Evolutionary conservation across 805 yeast species (phyloP).

Genomic region (Suhomyces vadensis): DNA sequence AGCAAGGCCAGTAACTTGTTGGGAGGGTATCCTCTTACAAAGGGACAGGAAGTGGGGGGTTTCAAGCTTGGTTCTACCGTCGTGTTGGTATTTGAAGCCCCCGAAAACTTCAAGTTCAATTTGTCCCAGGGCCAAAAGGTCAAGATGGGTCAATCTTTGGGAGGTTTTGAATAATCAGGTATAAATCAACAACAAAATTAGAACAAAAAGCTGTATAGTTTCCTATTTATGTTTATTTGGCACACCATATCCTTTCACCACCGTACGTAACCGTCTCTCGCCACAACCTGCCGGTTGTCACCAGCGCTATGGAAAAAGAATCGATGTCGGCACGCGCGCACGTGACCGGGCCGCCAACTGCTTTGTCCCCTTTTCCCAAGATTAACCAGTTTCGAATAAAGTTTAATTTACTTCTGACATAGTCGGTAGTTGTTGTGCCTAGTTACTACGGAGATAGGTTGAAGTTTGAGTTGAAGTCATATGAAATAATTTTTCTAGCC

Average conservation of each 20-base stretch:
- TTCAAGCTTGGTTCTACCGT: constrained; percentile 95
- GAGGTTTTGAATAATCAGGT: constrained; percentile 37
- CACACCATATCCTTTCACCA: too few species aligned
- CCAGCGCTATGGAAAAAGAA: background rate
- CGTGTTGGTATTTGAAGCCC: constrained; percentile 97
- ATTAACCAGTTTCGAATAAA: background rate
- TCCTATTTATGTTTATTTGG: too few species aligned
- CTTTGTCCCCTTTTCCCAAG: background rate
- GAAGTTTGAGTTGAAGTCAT: too few species aligned
- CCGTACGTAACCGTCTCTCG: constrained; percentile 1
- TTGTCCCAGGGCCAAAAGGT: constrained; percentile 74
- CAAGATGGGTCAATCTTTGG: constrained; percentile 81
- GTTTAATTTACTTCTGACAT: background rate
- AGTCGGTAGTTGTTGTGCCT: background rate
- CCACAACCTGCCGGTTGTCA: background rate
- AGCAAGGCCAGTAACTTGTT: constrained; percentile 70
- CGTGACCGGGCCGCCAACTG: background rate
- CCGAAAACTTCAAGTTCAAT: constrained; percentile 69
- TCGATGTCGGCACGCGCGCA: background rate
- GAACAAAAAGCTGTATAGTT: too few species aligned
- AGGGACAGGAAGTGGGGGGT: constrained; percentile 97
- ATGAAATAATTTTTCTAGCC: too few species aligned
- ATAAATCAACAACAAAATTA: too few species aligned
- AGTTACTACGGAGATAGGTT: background rate
- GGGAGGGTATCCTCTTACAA: constrained; percentile 84